Evolutionary conservation across 139 green algal genomes (phyloP), one percentile per base, ranked within the genome.

Genomic region (Chlorella sp.): DNA sequence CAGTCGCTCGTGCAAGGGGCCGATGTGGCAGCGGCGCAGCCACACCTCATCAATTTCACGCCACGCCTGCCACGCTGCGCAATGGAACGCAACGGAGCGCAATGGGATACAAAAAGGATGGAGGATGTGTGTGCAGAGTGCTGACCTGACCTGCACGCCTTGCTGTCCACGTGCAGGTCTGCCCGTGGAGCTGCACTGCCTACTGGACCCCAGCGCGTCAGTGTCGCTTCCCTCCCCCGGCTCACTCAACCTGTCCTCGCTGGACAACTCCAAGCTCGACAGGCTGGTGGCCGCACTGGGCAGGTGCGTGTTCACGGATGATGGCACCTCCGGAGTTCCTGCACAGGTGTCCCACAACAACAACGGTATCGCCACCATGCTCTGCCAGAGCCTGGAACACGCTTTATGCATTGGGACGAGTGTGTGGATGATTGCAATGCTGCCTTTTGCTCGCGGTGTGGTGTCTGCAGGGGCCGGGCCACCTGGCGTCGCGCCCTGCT

Each of bases 221-320:
- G 82, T 82, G 27, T n/a, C 34, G 20, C 69, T 88, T 62, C 79
- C 82, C 3, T 31, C 68, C 10, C 78, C 76, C 23, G 63, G 68
- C 62, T 65, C 62, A 33, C 31, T 82, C 2, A 67, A 71, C 49
- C 22, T 70, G 5, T 55, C 14, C 31, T 62, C 30, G 55, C 73
- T 91, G 27, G 83, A 95, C 76, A 96, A 95, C 80, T 76, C 85
- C 36, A 90, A 92, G 81, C 83, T 96, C 51, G 91, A 96, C 80
- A 94, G 92, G 81, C 82, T 96, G 30, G 82, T 96, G 31, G 77
- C 80, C 2, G 74, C 77, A 0, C 71, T 95, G 60, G 88, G 87
- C 3, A 79, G 64, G 64, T 70, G 6, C 4, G 64, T 26, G 42
- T 17, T 55, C 10, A 17, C 42, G 10, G 42, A 10, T 55, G 42